Base-by-base conservation (phyloP, 2,329 filamentous ascomycete species). In the Chaetomium globosum region DNA sequence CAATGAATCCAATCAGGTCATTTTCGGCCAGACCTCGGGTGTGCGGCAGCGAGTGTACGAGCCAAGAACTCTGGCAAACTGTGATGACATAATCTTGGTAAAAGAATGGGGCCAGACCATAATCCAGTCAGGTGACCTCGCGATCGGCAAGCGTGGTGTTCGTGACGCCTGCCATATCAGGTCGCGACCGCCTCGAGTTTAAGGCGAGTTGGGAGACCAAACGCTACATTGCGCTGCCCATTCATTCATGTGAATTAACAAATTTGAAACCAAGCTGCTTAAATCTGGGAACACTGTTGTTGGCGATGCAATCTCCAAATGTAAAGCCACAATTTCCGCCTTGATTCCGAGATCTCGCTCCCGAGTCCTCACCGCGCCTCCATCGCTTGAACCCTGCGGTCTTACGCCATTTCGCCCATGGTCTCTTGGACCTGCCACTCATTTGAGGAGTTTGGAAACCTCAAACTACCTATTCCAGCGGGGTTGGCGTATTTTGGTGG, bases 1-100 rank as follows among this genome's bases (percentile, higher is more conserved):
- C 61, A 51, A 71, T 69, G 65, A 68, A 46, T 49, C 60, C 61
- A 54, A 71, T 71, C 70, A 71, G 70, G 36, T 71, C 68, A 71
- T 70, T 70, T 69, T 67, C 66, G 67, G 70, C 23, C 59, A 39
- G 53, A 68, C 65, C 64, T 71, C 69, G 69, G 69, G 60, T 69
- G 55, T 58, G 64, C 60, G 65, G 51, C 28, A 13, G 48, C 23
- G 4, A 23, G 53, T 4, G 57, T 61, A 64, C 65, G 53, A 16
- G 43, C 63, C 59, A 63, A 43, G 28, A 4, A 57, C 56, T 59
- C 53, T 49, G 48, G 63, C 53, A 53, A 36, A 33, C 8, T 12
- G n/a, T 28, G 59, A 65, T 67, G 65, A 67, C 65, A 67, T 64
- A 65, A 65, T 43, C 7, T 31, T 16, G 9, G 9, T 10, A 21